Conservation (phyloP, 495 filamentous ascomycete genomes). For the Letharia columbiana region DNA sequence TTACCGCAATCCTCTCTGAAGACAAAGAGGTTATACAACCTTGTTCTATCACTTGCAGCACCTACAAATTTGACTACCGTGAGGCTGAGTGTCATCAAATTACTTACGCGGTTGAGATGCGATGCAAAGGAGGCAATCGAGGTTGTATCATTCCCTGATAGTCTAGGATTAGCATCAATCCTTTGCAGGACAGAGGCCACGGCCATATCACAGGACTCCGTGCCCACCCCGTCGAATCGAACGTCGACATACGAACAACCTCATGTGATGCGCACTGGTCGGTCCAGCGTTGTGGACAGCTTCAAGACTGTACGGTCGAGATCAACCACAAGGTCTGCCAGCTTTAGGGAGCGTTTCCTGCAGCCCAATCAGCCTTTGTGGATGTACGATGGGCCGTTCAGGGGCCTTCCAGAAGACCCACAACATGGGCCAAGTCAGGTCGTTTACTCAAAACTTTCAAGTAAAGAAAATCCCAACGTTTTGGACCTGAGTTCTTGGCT, state of each 20-base stretch:
- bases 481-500: slow-evolving; percentile 69
- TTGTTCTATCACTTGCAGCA: slow-evolving; percentile 58
- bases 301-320: slow-evolving; percentile 30
- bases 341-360: slow-evolving; percentile 24
- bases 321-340: slow-evolving; percentile 27
- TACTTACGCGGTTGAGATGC: slow-evolving; percentile 76
- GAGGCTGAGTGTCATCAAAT: slow-evolving; percentile 70
- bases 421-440: slow-evolving; percentile 39
- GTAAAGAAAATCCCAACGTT: slow-evolving; percentile 28
- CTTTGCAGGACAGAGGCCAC: slow-evolving; percentile 57
- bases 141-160: slow-evolving; percentile 56
- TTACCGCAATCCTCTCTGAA: slow-evolving; percentile 52
- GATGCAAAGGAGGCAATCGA: slow-evolving; percentile 67
- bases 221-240: slow-evolving; percentile 20
- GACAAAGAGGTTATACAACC: slow-evolving; percentile 50
- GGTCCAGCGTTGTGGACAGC: slow-evolving; percentile 22
- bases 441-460: slow-evolving; percentile 30
- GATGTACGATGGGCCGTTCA: slow-evolving; percentile 41
- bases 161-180: slow-evolving; percentile 58
- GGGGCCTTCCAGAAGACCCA: slow-evolving; percentile 47
- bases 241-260: slow-evolving; percentile 24
- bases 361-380: slow-evolving; percentile 46
- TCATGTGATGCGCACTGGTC: slow-evolving; percentile 22
- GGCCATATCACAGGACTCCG: slow-evolving; percentile 18
- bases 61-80: slow-evolving; percentile 50